Conservation (phyloP, 495 filamentous ascomycete genomes). For the Neurospora terricola region DNA sequence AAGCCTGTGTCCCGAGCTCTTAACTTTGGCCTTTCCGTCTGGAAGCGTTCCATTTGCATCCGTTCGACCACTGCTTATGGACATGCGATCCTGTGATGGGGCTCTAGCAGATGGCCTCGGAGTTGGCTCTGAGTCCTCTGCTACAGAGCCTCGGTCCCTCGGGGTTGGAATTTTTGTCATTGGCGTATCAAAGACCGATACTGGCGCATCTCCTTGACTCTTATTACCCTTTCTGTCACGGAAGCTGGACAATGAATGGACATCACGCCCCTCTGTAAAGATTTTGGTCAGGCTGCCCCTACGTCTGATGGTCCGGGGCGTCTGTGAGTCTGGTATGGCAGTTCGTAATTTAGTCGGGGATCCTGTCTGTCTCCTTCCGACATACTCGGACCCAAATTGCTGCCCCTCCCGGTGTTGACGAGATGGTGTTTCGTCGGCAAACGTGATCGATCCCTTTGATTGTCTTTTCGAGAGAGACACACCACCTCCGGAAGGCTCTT, state of each 20-base stretch:
- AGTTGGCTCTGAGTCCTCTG: neutral
- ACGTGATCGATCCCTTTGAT: neutral
- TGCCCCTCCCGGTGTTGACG: neutral
- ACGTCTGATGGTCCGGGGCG: neutral
- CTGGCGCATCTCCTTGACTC: neutral
- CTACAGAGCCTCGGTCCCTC: neutral
- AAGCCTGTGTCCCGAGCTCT: slow-evolving; percentile 4
- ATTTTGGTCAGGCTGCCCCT: neutral
- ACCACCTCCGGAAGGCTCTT: slow-evolving; percentile 11
- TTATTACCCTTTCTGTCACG: neutral
- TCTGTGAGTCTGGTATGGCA: neutral
- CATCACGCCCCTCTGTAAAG: neutral
- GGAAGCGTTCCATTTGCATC: neutral
- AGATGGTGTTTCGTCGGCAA: neutral
- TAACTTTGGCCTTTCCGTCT: neutral
- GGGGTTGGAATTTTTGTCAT: neutral
- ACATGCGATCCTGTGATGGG: neutral
- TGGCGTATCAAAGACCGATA: neutral
- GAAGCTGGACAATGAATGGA: neutral
- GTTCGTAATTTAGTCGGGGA: neutral
- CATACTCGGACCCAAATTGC: neutral
- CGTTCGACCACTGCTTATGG: neutral
- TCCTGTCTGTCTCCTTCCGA: neutral
- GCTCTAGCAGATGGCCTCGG: neutral
- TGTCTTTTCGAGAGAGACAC: neutral